phyloP scores from a whole-genome alignment of 257 asterid species.

The Solanum acaule region DNA sequence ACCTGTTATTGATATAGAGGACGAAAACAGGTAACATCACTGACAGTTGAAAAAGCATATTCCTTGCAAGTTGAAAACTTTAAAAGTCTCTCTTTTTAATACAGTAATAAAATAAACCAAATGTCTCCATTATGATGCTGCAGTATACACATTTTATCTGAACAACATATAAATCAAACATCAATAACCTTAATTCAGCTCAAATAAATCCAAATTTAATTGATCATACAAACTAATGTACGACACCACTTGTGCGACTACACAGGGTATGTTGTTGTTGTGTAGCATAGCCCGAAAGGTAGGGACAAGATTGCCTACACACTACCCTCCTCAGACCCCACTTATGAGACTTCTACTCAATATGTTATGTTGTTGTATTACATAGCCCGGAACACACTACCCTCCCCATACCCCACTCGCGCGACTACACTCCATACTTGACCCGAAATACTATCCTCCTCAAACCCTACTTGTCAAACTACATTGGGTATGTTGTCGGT shows the following conservation, averaged over 20 bases:
- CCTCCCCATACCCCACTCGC: background rate
- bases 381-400: background rate
- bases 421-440: background rate
- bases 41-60: background rate
- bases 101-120: background rate
- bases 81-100: background rate
- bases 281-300: background rate
- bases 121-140: background rate
- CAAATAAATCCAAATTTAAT: background rate
- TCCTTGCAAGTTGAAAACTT: background rate
- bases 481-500: background rate
- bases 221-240: background rate
- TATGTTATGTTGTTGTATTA: background rate
- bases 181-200: background rate
- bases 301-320: background rate
- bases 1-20: background rate
- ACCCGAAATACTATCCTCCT: background rate
- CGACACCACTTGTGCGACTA: background rate
- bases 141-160: background rate
- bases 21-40: background rate
- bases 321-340: background rate
- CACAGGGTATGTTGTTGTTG: background rate
- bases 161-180: background rate
- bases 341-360: background rate
- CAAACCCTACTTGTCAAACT: background rate